A percentile compares a stretch with the other conserved stretches of the same genome.
phyloP scores from a whole-genome alignment of 2,329 filamentous ascomycete genomes.

The Fusarium tupiense region DNA sequence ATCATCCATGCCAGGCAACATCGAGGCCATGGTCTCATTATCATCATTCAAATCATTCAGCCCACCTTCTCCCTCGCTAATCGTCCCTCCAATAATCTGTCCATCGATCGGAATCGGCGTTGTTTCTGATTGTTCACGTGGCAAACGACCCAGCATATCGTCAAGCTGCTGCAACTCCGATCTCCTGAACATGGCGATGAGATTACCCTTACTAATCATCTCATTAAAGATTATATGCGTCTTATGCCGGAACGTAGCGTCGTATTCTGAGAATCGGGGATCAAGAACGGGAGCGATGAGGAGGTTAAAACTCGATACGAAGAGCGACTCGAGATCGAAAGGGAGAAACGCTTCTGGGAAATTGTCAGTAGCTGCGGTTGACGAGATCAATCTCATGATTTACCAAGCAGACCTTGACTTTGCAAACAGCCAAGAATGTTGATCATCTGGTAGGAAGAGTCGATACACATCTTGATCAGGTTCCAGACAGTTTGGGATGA shows the following conservation, averaged over 20 bases:
- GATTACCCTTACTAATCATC: slow-evolving; percentile 57
- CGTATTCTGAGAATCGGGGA: slow-evolving; percentile 47
- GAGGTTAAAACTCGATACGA: slow-evolving; percentile 55
- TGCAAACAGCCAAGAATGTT: slow-evolving; percentile 55
- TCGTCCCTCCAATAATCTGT: slow-evolving; percentile 19
- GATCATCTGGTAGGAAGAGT: slow-evolving; percentile 48
- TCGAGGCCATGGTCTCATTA: slow-evolving; percentile 28
- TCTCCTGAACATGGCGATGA: slow-evolving; percentile 55
- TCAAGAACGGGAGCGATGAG: slow-evolving; percentile 52
- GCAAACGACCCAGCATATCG: slow-evolving; percentile 49
- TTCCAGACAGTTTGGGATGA: slow-evolving; percentile 51
- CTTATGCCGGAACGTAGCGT: slow-evolving; percentile 51
- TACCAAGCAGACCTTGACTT: slow-evolving; percentile 58
- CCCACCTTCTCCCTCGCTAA: neutral
- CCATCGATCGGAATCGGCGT: slow-evolving; percentile 8
- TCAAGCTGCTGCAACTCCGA: slow-evolving; percentile 58
- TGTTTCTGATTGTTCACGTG: slow-evolving; percentile 8
- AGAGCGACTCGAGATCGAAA: slow-evolving; percentile 57
- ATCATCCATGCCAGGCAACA: slow-evolving; percentile 36
- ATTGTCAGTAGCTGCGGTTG: neutral
- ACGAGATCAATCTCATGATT: slow-evolving; percentile 6
- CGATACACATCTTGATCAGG: slow-evolving; percentile 48
- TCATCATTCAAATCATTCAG: slow-evolving; percentile 13
- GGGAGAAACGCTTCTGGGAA: slow-evolving; percentile 57
- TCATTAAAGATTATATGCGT: slow-evolving; percentile 57